phyloP scores from a whole-genome alignment of 805 yeast species.

The Vanderwaltozyma verrucispora region DNA sequence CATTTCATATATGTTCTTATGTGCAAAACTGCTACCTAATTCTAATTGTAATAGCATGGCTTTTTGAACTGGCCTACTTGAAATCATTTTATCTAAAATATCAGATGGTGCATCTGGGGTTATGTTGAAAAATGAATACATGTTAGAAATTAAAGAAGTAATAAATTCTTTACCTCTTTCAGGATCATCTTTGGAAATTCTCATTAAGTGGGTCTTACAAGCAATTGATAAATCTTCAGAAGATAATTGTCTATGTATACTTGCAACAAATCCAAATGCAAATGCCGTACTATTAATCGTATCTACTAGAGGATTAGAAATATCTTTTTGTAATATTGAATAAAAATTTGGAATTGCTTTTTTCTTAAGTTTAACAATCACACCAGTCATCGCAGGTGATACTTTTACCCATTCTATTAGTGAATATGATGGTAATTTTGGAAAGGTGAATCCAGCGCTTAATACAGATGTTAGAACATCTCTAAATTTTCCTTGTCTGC shows the following conservation, averaged over 20 bases:
- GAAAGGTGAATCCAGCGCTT: slow-evolving; percentile 22
- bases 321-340: slow-evolving; percentile 7
- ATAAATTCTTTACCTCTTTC: slow-evolving; percentile 22
- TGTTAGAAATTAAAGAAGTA: slow-evolving; percentile 16
- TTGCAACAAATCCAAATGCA: slow-evolving; percentile 28
- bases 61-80: slow-evolving; percentile 29
- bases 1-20: slow-evolving; percentile 23
- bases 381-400: slow-evolving; percentile 29
- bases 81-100: slow-evolving; percentile 27
- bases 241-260: slow-evolving; percentile 27
- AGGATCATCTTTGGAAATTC: slow-evolving; percentile 12
- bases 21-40: slow-evolving; percentile 22
- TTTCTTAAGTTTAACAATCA: slow-evolving; percentile 14
- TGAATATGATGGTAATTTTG: slow-evolving; percentile 13
- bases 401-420: slow-evolving; percentile 23
- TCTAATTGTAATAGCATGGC: slow-evolving; percentile 27
- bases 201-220: slow-evolving; percentile 22
- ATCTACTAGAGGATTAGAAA: slow-evolving; percentile 12
- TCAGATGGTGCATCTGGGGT: slow-evolving; percentile 29
- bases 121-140: slow-evolving; percentile 27
- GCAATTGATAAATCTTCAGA: slow-evolving; percentile 29
- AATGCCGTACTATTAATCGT: slow-evolving; percentile 22
- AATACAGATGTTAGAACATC: slow-evolving; percentile 23
- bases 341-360: slow-evolving; percentile 14
- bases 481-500: slow-evolving; percentile 15